phyloP scores from a whole-genome alignment of 2,329 filamentous ascomycete species.

The Exophiala oligosperma region DNA sequence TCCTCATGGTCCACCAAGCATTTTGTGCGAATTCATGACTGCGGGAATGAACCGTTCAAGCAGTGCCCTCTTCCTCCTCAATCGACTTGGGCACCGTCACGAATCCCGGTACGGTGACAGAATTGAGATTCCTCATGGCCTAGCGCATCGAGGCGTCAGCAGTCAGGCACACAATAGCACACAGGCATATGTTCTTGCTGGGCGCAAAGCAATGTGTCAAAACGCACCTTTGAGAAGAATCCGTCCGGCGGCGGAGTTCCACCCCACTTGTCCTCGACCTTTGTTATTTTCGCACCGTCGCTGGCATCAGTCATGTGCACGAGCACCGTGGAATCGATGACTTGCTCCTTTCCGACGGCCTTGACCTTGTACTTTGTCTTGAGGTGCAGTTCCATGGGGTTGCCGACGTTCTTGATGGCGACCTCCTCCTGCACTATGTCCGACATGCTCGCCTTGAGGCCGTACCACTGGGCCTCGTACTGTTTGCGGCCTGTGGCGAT shows the following conservation, averaged over 20 bases:
- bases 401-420: conserved; percentile 55
- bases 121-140: conserved; percentile 26
- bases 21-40: background rate
- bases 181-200: no score
- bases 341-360: conserved; percentile 53
- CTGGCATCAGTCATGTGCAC: conserved; percentile 43
- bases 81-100: conserved; percentile 23
- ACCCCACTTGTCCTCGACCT: conserved; percentile 58
- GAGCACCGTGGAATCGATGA: conserved; percentile 49
- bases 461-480: conserved; percentile 59
- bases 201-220: background rate
- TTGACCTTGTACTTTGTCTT: conserved; percentile 55
- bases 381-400: conserved; percentile 60
- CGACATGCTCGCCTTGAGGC: conserved; percentile 58
- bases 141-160: background rate
- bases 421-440: conserved; percentile 59
- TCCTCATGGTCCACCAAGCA: no score
- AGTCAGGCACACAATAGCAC: no score
- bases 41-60: background rate
- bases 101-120: conserved; percentile 17
- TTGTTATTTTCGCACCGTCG: conserved; percentile 47
- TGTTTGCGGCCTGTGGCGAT: conserved; percentile 57
- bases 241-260: conserved; percentile 52
- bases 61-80: conserved; percentile 22
- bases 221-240: conserved; percentile 52